Evolutionary conservation across 768 basidiomycete species (phyloP), one percentile per base, ranked within the genome.

Genomic region (Hysterangium stoloniferum): DNA sequence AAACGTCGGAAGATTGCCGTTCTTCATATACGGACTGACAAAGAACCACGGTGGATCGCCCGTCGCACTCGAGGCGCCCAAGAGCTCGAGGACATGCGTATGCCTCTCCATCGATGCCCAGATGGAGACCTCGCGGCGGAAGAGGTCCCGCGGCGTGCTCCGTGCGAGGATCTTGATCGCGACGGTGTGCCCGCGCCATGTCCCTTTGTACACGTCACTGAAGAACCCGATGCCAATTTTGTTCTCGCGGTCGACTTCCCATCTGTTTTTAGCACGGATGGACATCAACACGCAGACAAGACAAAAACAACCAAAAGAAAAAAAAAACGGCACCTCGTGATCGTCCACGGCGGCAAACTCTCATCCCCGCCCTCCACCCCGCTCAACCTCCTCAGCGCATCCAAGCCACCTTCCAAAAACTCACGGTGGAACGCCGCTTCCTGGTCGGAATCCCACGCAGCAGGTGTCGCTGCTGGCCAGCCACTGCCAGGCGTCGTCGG

Each of bases 31-130:
- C 32, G 84, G 82, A 58, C 80, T 82, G 42, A 93, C 86, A 45
- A 86, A 75, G 67, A 85, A 87, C 79, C 80, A 89, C 11, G 85
- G 86, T 11, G 79, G 77, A 35, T 82, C 79, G 20, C 78, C 77
- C 6, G 71, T 69, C 0, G 84, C 73, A 57, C 81, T 84, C 24
- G 84, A 86, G 9, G 90, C 90, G 1, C 89, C 90, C 54, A 77
- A 82, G 22, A 93, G 71, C 56, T 78, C 74, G 37, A 91, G 68
- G 3, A 93, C 81, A 57, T 86, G 79, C 9, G 75, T 72, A 58
- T 90, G 88, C 32, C 59, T 66, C n/a, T n/a, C n/a, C 8, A 93
- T 71, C 3, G 64, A 67, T 54, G 80, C 77, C 90, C 90, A 92
- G 4, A 86, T 78, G 42, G 72, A 73, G 20, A 83, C 75, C 61